Evolutionary conservation across 78 protist genomes (phyloP).

Genomic region (Pigoraptor vietnamica): DNA sequence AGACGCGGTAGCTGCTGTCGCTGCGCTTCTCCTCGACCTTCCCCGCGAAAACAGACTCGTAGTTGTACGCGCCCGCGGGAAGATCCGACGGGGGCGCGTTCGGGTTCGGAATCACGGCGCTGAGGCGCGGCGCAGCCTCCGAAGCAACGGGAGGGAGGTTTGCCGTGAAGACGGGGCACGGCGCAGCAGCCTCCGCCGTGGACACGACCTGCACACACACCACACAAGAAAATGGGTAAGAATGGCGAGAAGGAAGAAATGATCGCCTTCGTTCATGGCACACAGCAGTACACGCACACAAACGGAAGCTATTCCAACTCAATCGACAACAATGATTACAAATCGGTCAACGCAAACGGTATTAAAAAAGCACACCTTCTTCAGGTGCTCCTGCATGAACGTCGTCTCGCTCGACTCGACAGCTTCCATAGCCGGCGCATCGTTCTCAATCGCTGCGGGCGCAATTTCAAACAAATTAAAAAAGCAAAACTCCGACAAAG

Average conservation of each 20-base stretch:
- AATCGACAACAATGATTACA: background rate
- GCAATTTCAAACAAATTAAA: too few species aligned
- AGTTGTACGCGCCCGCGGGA: slow-evolving; percentile 4
- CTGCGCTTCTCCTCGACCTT: slow-evolving; percentile 5
- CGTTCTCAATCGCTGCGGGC: too few species aligned
- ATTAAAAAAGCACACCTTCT: too few species aligned
- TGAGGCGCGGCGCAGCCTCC: background rate
- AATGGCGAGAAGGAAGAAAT: too few species aligned
- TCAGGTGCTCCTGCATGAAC: background rate
- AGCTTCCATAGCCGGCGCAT: background rate
- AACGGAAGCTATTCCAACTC: background rate
- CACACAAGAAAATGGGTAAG: too few species aligned
- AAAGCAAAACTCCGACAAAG: too few species aligned
- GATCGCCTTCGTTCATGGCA: too few species aligned
- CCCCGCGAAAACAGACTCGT: slow-evolving; percentile 4
- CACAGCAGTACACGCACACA: background rate
- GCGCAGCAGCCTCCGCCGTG: background rate
- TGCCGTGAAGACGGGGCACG: background rate
- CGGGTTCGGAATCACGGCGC: background rate
- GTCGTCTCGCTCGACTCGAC: background rate
- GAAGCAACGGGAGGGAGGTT: background rate
- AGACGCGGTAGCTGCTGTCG: slow-evolving; percentile 31
- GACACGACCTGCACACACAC: background rate
- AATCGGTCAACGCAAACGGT: too few species aligned
- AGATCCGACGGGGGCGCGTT: background rate